Evolutionary conservation across 257 asterid species (phyloP).

Genomic region (Jacaranda copaia): DNA sequence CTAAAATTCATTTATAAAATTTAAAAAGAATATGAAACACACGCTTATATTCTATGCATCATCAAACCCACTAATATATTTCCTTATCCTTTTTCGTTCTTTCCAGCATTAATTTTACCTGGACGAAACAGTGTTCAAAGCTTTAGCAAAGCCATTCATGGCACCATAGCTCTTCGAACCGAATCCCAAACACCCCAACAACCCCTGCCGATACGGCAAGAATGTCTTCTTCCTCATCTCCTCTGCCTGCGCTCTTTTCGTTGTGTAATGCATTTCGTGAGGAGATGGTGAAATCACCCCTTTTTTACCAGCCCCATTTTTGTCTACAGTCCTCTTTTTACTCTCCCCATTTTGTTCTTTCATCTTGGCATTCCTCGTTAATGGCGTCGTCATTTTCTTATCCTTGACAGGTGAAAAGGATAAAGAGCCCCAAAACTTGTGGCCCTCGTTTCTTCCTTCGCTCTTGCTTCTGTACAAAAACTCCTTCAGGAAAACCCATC

Average conservation of each 20-base stretch:
- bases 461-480: conserved; percentile 87
- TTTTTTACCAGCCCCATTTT: conserved; percentile 50
- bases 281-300: conserved; percentile 62
- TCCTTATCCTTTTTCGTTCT: not conserved
- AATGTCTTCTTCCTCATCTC: conserved; percentile 88
- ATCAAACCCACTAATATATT: conserved; percentile 2
- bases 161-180: conserved; percentile 81
- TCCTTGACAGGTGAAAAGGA: conserved; percentile 76
- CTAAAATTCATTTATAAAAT: not conserved
- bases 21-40: not conserved
- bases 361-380: not conserved
- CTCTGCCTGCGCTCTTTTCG: conserved; percentile 83
- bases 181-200: conserved; percentile 80
- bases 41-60: not conserved
- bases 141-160: conserved; percentile 79
- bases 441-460: conserved; percentile 72
- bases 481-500: conserved; percentile 87
- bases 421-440: conserved; percentile 72
- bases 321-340: conserved; percentile 53
- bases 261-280: conserved; percentile 87
- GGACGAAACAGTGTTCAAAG: conserved; percentile 74
- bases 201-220: conserved; percentile 73
- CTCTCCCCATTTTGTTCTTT: conserved; percentile 30
- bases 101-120: conserved; percentile 33
- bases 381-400: conserved; percentile 51